Evolutionary conservation across 805 yeast genomes (phyloP), one percentile per base, ranked within the genome.

Genomic region (Myxozyma neglecta): DNA sequence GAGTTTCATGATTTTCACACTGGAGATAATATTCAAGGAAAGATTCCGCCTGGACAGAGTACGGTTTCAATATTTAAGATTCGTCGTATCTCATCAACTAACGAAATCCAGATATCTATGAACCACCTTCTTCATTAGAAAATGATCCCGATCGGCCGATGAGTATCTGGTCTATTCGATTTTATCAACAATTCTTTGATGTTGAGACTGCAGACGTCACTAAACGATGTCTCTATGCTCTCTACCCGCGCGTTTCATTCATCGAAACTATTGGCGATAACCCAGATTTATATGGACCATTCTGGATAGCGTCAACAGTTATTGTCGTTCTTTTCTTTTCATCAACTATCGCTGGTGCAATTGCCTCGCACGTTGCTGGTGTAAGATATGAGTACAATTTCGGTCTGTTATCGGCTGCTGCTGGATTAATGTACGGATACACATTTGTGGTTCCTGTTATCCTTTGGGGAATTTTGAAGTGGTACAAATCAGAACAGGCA

Each of bases 251-350:
- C 64, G 70, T 73, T 14, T 69, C 70, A 34, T 68, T 69, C 16
- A 70, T 69, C 7, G 77, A 73, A 39, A 79, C 74, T 64, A 67
- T 77, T 67, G 77, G 78, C 50, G 79, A 79, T 44, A 78, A 79
- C 14, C 83, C 87, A 2, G 98, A 92, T 70, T 75, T 92, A 56
- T 93, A 90, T 73, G 97, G 97, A 0, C 88, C 96, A 7, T 77
- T 90, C 18, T 92, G 98, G 98, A 85, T 92, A 48, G 88, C 93
- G 11, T 90, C 91, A 0, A 87, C 96, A 0, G 83, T 90, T 53
- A 84, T 89, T 0, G 83, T 89, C 66, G 77, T 86, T 37, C 79
- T 89, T 72, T 91, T 91, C 75, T 85, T 90, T 60, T 81, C 91
- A 49, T 83, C 88, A 40, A 87, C 96, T 0, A 81, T 89, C 20